Evolutionary conservation across 306 rosid species (phyloP).

Genomic region (Castanea sativa): DNA sequence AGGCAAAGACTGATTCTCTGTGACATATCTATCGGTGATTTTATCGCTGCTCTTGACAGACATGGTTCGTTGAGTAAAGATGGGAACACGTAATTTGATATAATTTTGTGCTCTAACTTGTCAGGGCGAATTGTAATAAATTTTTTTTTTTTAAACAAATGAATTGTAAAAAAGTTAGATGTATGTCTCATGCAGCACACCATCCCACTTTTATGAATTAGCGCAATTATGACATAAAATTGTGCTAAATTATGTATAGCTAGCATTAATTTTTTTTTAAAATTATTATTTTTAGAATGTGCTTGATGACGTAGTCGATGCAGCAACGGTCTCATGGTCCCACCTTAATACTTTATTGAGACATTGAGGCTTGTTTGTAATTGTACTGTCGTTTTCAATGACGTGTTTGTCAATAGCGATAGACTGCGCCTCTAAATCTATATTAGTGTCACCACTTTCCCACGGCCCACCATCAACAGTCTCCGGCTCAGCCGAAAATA

Average conservation of each 20-base stretch:
- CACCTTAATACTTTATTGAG: not conserved
- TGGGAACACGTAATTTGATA: too few relatives aligned
- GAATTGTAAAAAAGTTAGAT: too few relatives aligned
- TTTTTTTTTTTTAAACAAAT: too few relatives aligned
- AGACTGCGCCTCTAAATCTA: not conserved
- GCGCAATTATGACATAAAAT: too few relatives aligned
- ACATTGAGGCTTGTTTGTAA: not conserved
- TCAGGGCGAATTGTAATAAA: too few relatives aligned
- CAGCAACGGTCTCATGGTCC: slow-evolving; percentile 31
- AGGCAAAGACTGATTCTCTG: not conserved
- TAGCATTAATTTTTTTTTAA: too few relatives aligned
- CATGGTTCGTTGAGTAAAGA: too few relatives aligned
- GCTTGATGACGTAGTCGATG: not conserved
- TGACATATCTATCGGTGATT: not conserved
- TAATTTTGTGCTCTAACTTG: fast-evolving
- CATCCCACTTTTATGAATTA: too few relatives aligned
- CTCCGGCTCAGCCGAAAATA: too few relatives aligned
- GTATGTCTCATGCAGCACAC: too few relatives aligned
- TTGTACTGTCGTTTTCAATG: not conserved
- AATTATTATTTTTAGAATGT: not conserved
- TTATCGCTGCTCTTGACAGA: not conserved
- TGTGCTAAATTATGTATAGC: too few relatives aligned
- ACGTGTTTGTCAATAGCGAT: not conserved
- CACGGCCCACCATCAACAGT: too few relatives aligned
- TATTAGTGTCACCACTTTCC: not conserved